These are phyloP conservation scores for Epicoccum sorghinum DNA, from an alignment of 2,329 filamentous ascomycete species.

Conservation along the genomic window DNA sequence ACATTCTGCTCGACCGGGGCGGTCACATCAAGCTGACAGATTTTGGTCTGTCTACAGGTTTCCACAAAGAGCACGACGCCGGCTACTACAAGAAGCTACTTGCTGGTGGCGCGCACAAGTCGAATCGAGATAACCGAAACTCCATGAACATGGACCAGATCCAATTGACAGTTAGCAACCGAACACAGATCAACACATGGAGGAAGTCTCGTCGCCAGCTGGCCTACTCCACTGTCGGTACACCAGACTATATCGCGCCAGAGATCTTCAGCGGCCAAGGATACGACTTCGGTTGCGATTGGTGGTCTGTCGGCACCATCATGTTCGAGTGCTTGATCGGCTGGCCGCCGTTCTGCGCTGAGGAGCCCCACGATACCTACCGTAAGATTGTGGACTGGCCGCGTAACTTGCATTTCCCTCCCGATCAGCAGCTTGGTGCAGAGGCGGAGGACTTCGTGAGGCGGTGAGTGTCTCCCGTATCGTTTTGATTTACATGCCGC, in stretches of 20 bases:
- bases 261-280: slow-evolving; percentile 98
- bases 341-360: slow-evolving; percentile 98
- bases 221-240: slow-evolving; percentile 97
- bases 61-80: slow-evolving; percentile 97
- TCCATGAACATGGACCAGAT: slow-evolving; percentile 98
- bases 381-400: slow-evolving; percentile 99
- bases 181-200: slow-evolving; percentile 98
- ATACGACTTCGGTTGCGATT: slow-evolving; percentile 96
- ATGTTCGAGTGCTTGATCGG: slow-evolving; percentile 99
- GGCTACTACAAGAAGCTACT: slow-evolving; percentile 98
- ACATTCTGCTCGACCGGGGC: slow-evolving; percentile 92
- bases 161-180: slow-evolving; percentile 96
- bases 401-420: slow-evolving; percentile 93
- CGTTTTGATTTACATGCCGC: slow-evolving; percentile 19
- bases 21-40: slow-evolving; percentile 98
- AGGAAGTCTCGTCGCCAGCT: slow-evolving; percentile 92
- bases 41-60: slow-evolving; percentile 96
- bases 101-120: slow-evolving; percentile 64
- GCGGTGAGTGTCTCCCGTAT: slow-evolving; percentile 64
- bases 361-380: slow-evolving; percentile 97
- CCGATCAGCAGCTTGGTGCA: slow-evolving; percentile 85
- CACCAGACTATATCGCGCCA: slow-evolving; percentile 96
- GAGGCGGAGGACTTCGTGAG: slow-evolving; percentile 93
- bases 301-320: slow-evolving; percentile 98
- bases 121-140: slow-evolving; percentile 71